Conservation (phyloP, 129 eudicot genomes). For the Sambucus nigra region DNA sequence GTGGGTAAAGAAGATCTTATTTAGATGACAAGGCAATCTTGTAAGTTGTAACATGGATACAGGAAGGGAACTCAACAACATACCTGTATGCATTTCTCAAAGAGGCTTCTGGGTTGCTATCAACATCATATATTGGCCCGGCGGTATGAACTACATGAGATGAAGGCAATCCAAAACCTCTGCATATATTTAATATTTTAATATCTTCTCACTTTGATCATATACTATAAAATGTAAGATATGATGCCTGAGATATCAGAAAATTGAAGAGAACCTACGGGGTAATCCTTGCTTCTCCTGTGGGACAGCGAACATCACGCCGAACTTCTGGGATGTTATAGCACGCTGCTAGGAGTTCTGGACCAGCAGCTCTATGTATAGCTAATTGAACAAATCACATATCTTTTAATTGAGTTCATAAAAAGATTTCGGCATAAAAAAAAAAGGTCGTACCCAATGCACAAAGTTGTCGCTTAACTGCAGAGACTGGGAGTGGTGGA, state of each 20-base stretch:
- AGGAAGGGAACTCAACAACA: background rate
- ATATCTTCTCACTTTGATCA: background rate
- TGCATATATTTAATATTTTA: conserved; percentile 27
- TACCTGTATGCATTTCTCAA: conserved; percentile 80
- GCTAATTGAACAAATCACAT: conserved; percentile 38
- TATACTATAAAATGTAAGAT: background rate
- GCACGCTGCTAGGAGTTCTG: conserved; percentile 75
- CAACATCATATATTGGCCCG: conserved; percentile 70
- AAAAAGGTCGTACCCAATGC: too few species aligned
- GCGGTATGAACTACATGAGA: conserved; percentile 93
- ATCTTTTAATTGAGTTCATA: background rate
- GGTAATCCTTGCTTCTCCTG: conserved; percentile 97
- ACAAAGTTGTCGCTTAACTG: too few species aligned
- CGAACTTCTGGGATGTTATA: conserved; percentile 70
- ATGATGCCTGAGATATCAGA: background rate
- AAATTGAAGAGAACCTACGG: conserved; percentile 35
- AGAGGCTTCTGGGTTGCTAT: conserved; percentile 42
- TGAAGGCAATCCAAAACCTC: conserved; percentile 89
- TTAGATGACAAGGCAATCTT: background rate
- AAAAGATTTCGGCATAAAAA: background rate
- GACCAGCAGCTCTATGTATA: conserved; percentile 95
- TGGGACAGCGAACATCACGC: conserved; percentile 92
- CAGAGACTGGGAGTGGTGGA: too few species aligned
- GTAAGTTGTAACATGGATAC: background rate
- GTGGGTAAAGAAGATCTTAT: conserved; percentile 1